Evolutionary conservation across 441 rosid genomes (phyloP).

Genomic region (Euphorbia schlechtendalii): DNA sequence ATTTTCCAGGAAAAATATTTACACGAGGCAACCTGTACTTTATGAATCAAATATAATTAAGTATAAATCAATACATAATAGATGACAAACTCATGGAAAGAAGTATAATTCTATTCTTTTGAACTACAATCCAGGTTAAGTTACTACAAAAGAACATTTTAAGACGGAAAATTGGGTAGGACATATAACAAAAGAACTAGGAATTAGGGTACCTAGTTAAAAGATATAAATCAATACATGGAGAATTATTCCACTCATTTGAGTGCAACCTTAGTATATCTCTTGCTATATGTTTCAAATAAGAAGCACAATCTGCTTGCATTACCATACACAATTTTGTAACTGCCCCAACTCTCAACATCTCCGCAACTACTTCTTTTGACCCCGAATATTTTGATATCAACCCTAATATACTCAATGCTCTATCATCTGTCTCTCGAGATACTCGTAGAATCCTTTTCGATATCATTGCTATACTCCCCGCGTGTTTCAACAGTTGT

Average conservation of each 20-base stretch:
- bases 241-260: constrained; percentile 45
- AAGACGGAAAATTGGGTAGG: no score
- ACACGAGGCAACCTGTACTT: no score
- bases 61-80: no score
- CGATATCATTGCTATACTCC: constrained; percentile 41
- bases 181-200: neutral
- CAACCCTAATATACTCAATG: constrained; percentile 28
- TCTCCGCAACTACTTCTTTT: constrained; percentile 32
- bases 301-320: constrained; percentile 39
- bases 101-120: no score
- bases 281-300: constrained; percentile 38
- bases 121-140: no score
- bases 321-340: constrained; percentile 53
- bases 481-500: constrained; percentile 35
- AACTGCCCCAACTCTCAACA: constrained; percentile 55
- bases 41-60: no score
- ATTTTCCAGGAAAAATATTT: no score
- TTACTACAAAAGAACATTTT: no score
- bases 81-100: no score
- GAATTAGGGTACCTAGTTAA: constrained; percentile 29
- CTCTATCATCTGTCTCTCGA: constrained; percentile 36
- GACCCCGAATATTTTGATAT: constrained; percentile 33
- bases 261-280: constrained; percentile 41
- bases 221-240: constrained; percentile 45
- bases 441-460: constrained; percentile 51